These are phyloP conservation scores for Rhododendron molle DNA, from an alignment of 148 eudicot species.

Conservation along the genomic window DNA sequence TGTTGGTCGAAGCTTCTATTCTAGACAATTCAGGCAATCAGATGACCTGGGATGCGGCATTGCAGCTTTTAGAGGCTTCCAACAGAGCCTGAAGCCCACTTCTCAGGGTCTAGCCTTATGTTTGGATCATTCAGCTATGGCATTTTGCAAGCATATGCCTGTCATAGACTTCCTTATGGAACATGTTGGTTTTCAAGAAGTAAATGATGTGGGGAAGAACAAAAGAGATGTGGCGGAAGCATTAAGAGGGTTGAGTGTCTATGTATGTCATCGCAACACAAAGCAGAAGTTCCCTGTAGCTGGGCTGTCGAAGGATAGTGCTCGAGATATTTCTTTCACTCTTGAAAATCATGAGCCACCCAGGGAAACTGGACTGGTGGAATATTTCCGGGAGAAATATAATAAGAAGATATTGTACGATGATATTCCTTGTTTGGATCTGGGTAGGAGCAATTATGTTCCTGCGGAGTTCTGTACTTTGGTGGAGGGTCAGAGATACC, in stretches of 20 bases:
- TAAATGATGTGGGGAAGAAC: constrained; percentile 9
- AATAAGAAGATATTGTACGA: constrained; percentile 13
- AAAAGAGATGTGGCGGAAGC: constrained; percentile 17
- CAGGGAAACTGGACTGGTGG: constrained; percentile 19
- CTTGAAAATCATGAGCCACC: constrained; percentile 33
- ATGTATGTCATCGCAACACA: constrained; percentile 49
- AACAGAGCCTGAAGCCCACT: neutral
- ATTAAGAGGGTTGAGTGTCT: constrained; percentile 42
- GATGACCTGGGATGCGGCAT: neutral
- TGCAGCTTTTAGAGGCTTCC: neutral
- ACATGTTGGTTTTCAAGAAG: constrained; percentile 25
- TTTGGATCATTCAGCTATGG: constrained; percentile 48
- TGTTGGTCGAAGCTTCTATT: constrained; percentile 3
- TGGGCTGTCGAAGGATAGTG: constrained; percentile 32
- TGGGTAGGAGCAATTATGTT: constrained; percentile 43
- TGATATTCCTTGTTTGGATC: constrained; percentile 44
- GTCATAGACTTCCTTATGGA: constrained; percentile 46
- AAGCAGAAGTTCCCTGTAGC: constrained; percentile 41
- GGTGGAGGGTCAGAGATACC: constrained; percentile 58
- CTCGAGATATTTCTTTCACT: constrained; percentile 32
- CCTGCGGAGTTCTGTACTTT: constrained; percentile 62
- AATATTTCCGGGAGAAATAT: constrained; percentile 48
- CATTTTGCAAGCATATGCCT: constrained; percentile 39
- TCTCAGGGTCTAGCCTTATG: constrained; percentile 42
- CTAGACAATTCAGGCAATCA: neutral